phyloP scores from a whole-genome alignment of 2,329 filamentous ascomycete genomes.

The Verticillium albo-atrum region DNA sequence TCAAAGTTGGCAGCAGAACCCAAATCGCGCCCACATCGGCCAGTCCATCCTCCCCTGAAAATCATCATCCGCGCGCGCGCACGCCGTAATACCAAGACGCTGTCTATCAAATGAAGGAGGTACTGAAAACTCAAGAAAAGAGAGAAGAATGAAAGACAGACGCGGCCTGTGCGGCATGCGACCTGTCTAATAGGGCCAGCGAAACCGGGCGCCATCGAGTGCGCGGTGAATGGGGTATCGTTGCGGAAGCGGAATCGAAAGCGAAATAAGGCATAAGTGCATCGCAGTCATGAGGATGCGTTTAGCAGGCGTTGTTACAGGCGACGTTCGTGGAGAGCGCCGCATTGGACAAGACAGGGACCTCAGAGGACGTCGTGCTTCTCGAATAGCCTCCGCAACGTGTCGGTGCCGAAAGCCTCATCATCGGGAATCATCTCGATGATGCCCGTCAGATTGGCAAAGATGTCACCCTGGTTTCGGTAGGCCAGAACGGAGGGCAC shows the following conservation, averaged over 20 bases:
- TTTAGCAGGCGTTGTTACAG: not conserved
- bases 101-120: not conserved
- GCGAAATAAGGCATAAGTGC: not conserved
- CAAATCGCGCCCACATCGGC: not conserved
- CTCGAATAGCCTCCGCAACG: conserved; percentile 47
- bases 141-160: not conserved
- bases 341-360: not conserved
- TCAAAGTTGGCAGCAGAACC: not conserved
- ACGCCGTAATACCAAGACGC: not conserved
- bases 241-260: conserved; percentile 4
- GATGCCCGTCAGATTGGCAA: conserved; percentile 83
- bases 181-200: not conserved
- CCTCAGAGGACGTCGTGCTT: conserved; percentile 49
- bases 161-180: not conserved
- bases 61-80: not conserved
- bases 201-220: not conserved
- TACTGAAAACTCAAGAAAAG: not conserved
- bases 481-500: conserved; percentile 89
- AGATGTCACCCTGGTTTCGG: conserved; percentile 79
- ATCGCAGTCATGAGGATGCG: not conserved
- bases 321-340: not conserved
- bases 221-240: conserved; percentile 8
- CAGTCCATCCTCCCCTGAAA: not conserved
- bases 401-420: conserved; percentile 50
- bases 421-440: conserved; percentile 78